Evolutionary conservation across 208 protist genomes (phyloP).

Genomic region (Porcisia deanei): DNA sequence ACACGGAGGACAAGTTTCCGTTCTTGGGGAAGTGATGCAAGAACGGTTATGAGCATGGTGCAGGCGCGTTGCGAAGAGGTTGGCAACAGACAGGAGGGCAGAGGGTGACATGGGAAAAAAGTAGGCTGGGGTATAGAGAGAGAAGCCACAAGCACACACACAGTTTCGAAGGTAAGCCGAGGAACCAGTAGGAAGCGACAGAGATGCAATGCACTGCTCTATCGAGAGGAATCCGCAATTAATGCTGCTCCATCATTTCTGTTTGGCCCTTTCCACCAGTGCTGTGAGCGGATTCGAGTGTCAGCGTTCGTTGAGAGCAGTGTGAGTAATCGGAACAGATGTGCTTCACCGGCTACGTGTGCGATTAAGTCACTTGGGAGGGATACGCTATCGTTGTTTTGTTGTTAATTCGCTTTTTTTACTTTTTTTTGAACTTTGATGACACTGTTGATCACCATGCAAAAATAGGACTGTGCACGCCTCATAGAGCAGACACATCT

Average conservation of each 20-base stretch:
- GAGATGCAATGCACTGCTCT: neutral
- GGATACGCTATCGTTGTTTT: neutral
- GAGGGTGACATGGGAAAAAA: constrained; percentile 11
- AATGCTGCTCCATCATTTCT: neutral
- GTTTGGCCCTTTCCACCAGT: neutral
- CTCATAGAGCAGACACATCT: neutral
- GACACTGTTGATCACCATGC: neutral
- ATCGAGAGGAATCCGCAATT: neutral
- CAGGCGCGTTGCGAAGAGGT: neutral
- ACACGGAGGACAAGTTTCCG: neutral
- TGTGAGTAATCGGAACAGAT: neutral
- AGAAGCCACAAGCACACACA: neutral
- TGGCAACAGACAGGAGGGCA: neutral
- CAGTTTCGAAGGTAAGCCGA: neutral
- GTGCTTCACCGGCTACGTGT: neutral
- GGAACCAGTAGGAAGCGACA: neutral
- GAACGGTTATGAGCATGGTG: neutral
- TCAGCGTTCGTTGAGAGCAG: neutral
- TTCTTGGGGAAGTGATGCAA: too few species aligned
- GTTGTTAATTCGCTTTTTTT: neutral
- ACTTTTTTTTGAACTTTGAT: neutral
- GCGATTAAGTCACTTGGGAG: neutral
- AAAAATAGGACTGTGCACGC: neutral
- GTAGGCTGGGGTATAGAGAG: constrained; percentile 1
- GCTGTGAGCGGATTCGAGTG: neutral